phyloP scores from a whole-genome alignment of 1,139 yeast genomes.

The Debaryomycetaceae sp. region DNA sequence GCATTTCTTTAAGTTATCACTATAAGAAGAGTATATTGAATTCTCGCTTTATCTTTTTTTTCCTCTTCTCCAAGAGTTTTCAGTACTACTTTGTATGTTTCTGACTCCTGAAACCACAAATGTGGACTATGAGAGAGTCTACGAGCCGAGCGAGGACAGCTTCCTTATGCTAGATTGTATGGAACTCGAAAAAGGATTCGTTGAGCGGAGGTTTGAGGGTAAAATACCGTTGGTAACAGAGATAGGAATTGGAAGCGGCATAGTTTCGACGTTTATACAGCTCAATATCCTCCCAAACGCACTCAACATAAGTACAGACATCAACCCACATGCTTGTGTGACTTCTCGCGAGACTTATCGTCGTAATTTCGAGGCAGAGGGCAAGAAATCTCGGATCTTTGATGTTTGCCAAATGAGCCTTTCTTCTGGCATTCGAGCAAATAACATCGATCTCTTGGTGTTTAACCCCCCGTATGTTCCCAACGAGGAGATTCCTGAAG shows the following conservation, averaged over 20 bases:
- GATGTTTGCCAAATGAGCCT: slow-evolving; percentile 64
- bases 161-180: slow-evolving; percentile 76
- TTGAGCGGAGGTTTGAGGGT: slow-evolving; percentile 27
- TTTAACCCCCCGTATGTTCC: slow-evolving; percentile 98
- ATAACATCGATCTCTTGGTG: slow-evolving; percentile 62
- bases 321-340: slow-evolving; percentile 73
- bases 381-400: slow-evolving; percentile 19
- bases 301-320: slow-evolving; percentile 65
- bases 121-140: slow-evolving; percentile 50
- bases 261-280: slow-evolving; percentile 73
- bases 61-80: no score
- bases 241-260: slow-evolving; percentile 89
- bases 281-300: slow-evolving; percentile 49
- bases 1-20: slow-evolving; percentile 36
- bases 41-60: no score
- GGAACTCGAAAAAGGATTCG: slow-evolving; percentile 50
- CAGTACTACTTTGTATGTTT: slow-evolving; percentile 22
- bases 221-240: slow-evolving; percentile 64
- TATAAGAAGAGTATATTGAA: background rate
- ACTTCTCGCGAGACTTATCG: slow-evolving; percentile 50
- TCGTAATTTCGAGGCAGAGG: slow-evolving; percentile 24
- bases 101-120: slow-evolving; percentile 37
- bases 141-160: slow-evolving; percentile 94
- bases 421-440: slow-evolving; percentile 44
- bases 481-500: slow-evolving; percentile 56